phyloP scores from a whole-genome alignment of 208 protist species.

The Entamoeba dispar region DNA sequence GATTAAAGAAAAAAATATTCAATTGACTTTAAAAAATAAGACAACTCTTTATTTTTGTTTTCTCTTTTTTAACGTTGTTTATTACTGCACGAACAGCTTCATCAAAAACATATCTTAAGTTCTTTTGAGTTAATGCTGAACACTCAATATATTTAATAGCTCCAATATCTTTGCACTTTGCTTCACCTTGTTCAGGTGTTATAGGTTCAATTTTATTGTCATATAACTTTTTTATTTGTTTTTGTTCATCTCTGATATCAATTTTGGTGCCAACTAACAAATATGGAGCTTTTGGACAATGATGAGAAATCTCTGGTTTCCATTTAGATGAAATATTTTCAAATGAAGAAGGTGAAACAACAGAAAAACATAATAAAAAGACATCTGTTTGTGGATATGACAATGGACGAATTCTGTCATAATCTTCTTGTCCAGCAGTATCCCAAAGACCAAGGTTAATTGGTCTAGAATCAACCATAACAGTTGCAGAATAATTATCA shows the following conservation, averaged over 20 bases:
- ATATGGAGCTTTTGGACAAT: constrained; percentile 29
- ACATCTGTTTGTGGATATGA: constrained; percentile 41
- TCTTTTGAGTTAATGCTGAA: constrained; percentile 54
- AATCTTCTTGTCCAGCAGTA: constrained; percentile 42
- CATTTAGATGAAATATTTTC: constrained; percentile 48
- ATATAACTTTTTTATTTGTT: not conserved
- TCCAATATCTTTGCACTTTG: constrained; percentile 45
- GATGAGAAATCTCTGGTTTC: constrained; percentile 1
- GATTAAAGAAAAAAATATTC: too few relatives aligned
- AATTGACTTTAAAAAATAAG: too few relatives aligned
- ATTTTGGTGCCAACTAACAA: constrained; percentile 42
- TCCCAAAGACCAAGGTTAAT: constrained; percentile 23
- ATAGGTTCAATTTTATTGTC: constrained; percentile 7
- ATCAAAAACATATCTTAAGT: constrained; percentile 57
- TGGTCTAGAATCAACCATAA: constrained; percentile 5
- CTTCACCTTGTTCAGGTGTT: constrained; percentile 29
- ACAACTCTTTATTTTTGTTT: too few relatives aligned
- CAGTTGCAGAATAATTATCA: constrained; percentile 26
- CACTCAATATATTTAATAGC: constrained; percentile 61
- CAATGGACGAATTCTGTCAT: constrained; percentile 40
- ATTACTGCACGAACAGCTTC: constrained; percentile 40
- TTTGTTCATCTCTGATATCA: constrained; percentile 33
- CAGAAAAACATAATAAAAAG: constrained; percentile 54
- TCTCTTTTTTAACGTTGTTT: too few relatives aligned
- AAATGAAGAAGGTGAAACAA: constrained; percentile 41